Conservation (phyloP, 2,329 filamentous ascomycete species). For the Sarocladiaceae sp. region DNA sequence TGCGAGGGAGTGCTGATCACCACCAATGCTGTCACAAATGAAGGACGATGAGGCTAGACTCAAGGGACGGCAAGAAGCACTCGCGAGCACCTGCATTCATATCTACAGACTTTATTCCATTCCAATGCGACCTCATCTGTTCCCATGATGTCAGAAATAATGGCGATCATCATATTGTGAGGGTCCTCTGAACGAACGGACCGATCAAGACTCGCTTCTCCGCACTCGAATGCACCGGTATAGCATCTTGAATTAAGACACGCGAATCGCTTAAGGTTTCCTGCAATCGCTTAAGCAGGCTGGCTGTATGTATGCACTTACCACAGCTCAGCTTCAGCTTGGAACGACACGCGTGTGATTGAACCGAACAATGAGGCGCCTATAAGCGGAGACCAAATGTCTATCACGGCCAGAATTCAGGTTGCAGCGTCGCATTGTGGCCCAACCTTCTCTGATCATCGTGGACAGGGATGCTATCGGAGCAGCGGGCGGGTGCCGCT, state of each 20-base stretch:
- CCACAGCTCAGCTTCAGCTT: background rate
- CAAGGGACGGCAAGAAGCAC: background rate
- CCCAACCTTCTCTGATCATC: background rate
- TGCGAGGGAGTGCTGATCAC: background rate
- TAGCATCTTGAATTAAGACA: background rate
- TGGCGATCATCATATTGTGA: background rate
- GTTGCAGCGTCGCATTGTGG: slow-evolving; percentile 2
- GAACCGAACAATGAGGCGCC: background rate
- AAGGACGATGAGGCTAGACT: background rate
- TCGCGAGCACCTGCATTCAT: slow-evolving; percentile 1
- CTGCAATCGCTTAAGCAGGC: background rate
- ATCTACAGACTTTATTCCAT: background rate
- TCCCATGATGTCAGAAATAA: slow-evolving; percentile 4
- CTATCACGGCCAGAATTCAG: background rate
- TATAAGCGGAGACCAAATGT: background rate
- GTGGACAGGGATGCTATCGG: background rate
- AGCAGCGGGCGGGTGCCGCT: background rate
- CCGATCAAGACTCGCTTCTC: background rate
- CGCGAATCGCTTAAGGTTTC: no score
- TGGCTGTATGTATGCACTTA: no score
- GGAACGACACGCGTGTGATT: background rate
- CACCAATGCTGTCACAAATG: background rate
- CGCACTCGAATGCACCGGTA: background rate
- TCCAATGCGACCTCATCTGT: background rate
- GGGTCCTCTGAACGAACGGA: background rate